These are phyloP conservation scores for Epithele typhae DNA, from an alignment of 768 basidiomycete species.

Conservation along the genomic window DNA sequence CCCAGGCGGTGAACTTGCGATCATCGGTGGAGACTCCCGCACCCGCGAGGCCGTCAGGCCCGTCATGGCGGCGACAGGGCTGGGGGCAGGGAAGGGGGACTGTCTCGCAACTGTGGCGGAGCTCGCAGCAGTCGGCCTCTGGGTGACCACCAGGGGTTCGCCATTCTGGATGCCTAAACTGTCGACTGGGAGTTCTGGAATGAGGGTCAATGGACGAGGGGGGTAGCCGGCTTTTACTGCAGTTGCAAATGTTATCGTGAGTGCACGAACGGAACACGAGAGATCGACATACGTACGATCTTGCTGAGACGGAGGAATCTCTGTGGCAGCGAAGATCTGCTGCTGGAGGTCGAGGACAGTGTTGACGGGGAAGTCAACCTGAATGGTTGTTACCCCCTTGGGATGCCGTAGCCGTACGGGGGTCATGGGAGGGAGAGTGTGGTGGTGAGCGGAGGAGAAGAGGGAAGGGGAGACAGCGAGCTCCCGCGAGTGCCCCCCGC, in stretches of 20 bases:
- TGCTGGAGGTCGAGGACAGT: constrained; percentile 76
- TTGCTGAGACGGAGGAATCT: constrained; percentile 75
- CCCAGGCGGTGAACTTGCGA: constrained; percentile 18
- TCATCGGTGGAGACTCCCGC: constrained; percentile 17
- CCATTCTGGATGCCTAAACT: constrained; percentile 74
- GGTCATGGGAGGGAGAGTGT: constrained; percentile 41
- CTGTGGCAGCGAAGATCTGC: constrained; percentile 58
- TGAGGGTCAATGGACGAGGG: constrained; percentile 63
- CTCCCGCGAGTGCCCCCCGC: too few relatives aligned
- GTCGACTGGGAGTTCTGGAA: constrained; percentile 70
- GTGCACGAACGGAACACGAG: neutral
- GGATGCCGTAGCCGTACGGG: constrained; percentile 81
- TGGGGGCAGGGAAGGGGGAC: constrained; percentile 12
- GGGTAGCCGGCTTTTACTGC: constrained; percentile 85
- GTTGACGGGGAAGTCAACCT: constrained; percentile 51
- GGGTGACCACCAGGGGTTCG: constrained; percentile 83
- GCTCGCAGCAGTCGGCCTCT: constrained; percentile 28
- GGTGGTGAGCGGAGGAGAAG: too few relatives aligned
- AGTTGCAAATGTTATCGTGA: constrained; percentile 1
- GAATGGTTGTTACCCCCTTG: constrained; percentile 74
- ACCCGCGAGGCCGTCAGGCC: constrained; percentile 21
- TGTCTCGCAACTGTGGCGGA: too few relatives aligned
- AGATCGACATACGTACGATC: constrained; percentile 37
- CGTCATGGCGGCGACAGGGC: constrained; percentile 21
- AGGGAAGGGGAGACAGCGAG: too few relatives aligned